Conservation (phyloP, 495 filamentous ascomycete genomes). For the Acidiella bohemica region DNA sequence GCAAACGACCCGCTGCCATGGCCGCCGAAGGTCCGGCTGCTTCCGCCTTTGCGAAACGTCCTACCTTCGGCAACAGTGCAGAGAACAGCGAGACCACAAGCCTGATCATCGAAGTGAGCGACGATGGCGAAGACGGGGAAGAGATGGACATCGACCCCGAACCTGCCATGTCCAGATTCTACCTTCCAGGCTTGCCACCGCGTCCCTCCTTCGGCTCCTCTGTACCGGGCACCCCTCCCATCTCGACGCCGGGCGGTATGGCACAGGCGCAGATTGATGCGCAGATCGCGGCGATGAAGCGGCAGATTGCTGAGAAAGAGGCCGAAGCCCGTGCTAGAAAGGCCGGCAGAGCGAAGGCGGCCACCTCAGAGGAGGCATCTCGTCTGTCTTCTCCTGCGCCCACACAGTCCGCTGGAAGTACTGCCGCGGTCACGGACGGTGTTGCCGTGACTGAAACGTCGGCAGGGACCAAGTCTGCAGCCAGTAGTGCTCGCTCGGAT, state of each 20-base stretch:
- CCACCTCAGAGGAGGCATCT: too few species aligned
- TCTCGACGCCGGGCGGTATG: too few species aligned
- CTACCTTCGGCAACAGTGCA: constrained; percentile 41
- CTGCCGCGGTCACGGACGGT: too few species aligned
- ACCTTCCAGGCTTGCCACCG: constrained; percentile 1
- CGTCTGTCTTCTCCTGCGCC: too few species aligned
- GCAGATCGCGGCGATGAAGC: constrained; percentile 7
- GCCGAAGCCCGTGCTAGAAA: too few species aligned
- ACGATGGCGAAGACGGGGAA: constrained; percentile 42
- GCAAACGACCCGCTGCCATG: too few species aligned
- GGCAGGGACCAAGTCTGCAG: neutral
- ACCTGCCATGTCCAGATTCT: neutral
- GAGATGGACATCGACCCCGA: constrained; percentile 32
- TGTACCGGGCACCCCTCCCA: neutral
- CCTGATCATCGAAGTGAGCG: constrained; percentile 69
- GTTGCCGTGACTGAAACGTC: too few species aligned
- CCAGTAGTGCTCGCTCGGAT: neutral
- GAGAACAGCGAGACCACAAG: constrained; percentile 30
- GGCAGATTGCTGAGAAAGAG: constrained; percentile 13
- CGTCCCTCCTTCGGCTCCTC: neutral
- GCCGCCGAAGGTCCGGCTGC: too few species aligned
- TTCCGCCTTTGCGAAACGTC: constrained; percentile 66
- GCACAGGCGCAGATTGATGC: neutral
- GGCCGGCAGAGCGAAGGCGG: too few species aligned
- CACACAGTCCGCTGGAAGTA: too few species aligned